phyloP scores from a whole-genome alignment of 2,329 filamentous ascomycete genomes.

The Xylaria sp. region DNA sequence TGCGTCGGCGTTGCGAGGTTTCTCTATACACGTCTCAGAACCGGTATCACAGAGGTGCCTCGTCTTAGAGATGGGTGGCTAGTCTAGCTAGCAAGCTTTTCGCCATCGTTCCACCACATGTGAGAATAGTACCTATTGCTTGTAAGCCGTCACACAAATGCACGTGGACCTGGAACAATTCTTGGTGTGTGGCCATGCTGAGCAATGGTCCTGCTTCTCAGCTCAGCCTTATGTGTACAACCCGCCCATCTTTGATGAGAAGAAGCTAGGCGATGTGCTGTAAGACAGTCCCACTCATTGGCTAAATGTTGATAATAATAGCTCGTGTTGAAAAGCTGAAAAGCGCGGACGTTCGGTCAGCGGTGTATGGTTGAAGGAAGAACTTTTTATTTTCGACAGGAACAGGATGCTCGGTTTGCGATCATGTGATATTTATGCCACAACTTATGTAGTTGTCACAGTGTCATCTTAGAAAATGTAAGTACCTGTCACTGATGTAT shows the following conservation, averaged over 20 bases:
- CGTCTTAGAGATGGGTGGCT: not conserved
- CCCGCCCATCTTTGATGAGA: not conserved
- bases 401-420: no score
- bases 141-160: conserved; percentile 8
- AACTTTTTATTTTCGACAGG: not conserved
- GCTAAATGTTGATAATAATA: conserved; percentile 12
- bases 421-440: not conserved
- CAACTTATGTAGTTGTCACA: not conserved
- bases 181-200: conserved; percentile 4
- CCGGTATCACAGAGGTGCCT: not conserved
- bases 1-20: conserved; percentile 1
- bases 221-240: conserved; percentile 24
- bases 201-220: conserved; percentile 17
- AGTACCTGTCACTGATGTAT: not conserved
- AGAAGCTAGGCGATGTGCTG: not conserved
- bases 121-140: not conserved
- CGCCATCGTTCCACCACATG: not conserved
- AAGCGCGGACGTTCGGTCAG: not conserved
- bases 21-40: conserved; percentile 3
- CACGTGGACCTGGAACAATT: conserved; percentile 21
- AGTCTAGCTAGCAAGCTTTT: conserved; percentile 4
- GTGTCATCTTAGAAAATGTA: not conserved
- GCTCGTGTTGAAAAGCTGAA: not conserved
- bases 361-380: not conserved
- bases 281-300: not conserved